Evolutionary conservation across 148 eudicot species (phyloP).

Genomic region (Gaultheria prostrata): DNA sequence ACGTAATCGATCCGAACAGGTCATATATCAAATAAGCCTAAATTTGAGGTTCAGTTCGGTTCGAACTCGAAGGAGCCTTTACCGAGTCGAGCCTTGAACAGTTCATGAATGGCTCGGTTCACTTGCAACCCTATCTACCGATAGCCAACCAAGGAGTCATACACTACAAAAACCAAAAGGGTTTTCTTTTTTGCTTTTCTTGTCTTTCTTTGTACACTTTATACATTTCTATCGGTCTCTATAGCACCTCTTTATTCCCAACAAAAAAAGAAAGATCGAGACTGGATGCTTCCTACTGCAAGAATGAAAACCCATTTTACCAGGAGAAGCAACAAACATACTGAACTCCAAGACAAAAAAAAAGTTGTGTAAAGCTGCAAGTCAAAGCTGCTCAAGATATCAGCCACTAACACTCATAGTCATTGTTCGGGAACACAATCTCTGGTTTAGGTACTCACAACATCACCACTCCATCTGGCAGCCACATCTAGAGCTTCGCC

Average conservation of each 20-base stretch:
- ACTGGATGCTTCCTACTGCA: neutral
- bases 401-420: neutral
- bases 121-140: too few species aligned
- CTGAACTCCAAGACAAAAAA: neutral
- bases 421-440: neutral
- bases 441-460: constrained; percentile 50
- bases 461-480: constrained; percentile 99
- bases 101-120: too few species aligned
- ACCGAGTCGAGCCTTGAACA: too few species aligned
- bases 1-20: too few species aligned
- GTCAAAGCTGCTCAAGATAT: neutral
- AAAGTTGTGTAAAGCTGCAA: neutral
- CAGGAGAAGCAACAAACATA: neutral
- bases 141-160: neutral
- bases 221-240: neutral
- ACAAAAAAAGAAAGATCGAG: neutral
- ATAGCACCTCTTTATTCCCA: neutral
- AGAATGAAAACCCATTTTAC: neutral
- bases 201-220: neutral
- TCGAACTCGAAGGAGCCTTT: too few species aligned
- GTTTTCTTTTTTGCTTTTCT: neutral
- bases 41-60: too few species aligned
- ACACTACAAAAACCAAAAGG: neutral
- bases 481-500: constrained; percentile 99
- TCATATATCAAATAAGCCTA: too few species aligned